These are phyloP conservation scores for Gamarada debralockiae DNA, from an alignment of 495 filamentous ascomycete genomes.

Conservation along the genomic window DNA sequence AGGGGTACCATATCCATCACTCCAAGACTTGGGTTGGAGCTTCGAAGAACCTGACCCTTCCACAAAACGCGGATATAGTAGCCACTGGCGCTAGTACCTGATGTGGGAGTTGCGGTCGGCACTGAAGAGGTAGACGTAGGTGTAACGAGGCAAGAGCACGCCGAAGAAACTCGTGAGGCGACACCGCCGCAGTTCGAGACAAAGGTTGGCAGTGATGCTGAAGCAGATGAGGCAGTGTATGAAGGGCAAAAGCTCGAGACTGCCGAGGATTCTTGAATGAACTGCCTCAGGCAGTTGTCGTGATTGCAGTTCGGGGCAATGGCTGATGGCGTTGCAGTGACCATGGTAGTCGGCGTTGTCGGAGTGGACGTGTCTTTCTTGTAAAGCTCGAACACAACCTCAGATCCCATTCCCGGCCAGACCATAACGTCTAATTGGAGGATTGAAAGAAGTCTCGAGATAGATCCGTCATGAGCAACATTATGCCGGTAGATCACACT, in stretches of 20 bases:
- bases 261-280: conserved; percentile 8
- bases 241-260: conserved; percentile 14
- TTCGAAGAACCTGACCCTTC: conserved; percentile 55
- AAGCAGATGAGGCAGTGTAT: conserved; percentile 8
- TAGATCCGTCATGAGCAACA: conserved; percentile 65
- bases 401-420: conserved; percentile 71
- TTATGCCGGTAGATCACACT: conserved; percentile 57
- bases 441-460: conserved; percentile 57
- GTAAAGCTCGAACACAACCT: conserved; percentile 67
- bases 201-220: conserved; percentile 10
- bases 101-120: too few relatives aligned
- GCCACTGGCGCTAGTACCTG: neutral
- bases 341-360: conserved; percentile 1
- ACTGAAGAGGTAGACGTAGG: conserved; percentile 6
- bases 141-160: conserved; percentile 18
- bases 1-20: conserved; percentile 58
- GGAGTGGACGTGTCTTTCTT: conserved; percentile 21
- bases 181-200: conserved; percentile 12
- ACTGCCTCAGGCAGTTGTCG: too few relatives aligned
- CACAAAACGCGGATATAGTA: conserved; percentile 58
- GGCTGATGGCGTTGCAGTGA: conserved; percentile 8
- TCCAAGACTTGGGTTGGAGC: conserved; percentile 54
- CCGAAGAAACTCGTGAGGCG: conserved; percentile 5
- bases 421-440: conserved; percentile 65
- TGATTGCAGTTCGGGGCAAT: conserved; percentile 18